Percentiles rank a stretch among this genome's conserved stretches.
These are phyloP conservation scores for Aegilops longissima DNA, from an alignment of 176 grass and related monocot genomes.

Conservation along the genomic window DNA sequence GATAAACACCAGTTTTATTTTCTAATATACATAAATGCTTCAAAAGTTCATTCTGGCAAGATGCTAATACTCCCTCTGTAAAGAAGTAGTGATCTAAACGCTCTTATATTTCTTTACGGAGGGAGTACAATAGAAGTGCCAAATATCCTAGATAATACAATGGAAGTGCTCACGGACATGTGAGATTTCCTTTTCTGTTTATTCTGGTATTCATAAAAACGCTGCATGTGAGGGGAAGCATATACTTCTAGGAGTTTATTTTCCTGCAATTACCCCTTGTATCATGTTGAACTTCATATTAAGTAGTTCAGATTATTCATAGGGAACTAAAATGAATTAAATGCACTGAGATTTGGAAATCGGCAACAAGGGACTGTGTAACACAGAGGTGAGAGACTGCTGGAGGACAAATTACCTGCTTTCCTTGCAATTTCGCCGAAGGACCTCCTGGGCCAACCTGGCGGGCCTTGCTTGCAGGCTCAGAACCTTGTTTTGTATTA, in stretches of 20 bases:
- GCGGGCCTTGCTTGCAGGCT: constrained; percentile 27
- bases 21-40: constrained; percentile 19
- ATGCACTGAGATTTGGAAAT: constrained; percentile 5
- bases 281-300: constrained; percentile 15
- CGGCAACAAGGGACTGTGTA: background rate
- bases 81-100: too few relatives aligned
- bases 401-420: constrained; percentile 35
- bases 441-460: constrained; percentile 35
- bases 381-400: constrained; percentile 13
- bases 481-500: constrained; percentile 42
- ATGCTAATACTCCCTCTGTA: background rate
- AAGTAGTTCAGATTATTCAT: constrained; percentile 11
- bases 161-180: background rate
- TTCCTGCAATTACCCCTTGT: constrained; percentile 12
- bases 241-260: background rate
- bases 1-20: background rate
- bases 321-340: constrained; percentile 13
- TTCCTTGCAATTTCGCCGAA: constrained; percentile 43
- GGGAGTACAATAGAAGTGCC: constrained; percentile 2
- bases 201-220: background rate
- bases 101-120: too few relatives aligned
- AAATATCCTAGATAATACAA: constrained; percentile 16
- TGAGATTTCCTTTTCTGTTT: constrained; percentile 23
- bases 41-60: background rate
- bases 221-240: constrained; percentile 7